Evolutionary conservation across 78 protist genomes (phyloP), one percentile per base, ranked within the genome.

Genomic region (Dictyostelium brefeldianum): DNA sequence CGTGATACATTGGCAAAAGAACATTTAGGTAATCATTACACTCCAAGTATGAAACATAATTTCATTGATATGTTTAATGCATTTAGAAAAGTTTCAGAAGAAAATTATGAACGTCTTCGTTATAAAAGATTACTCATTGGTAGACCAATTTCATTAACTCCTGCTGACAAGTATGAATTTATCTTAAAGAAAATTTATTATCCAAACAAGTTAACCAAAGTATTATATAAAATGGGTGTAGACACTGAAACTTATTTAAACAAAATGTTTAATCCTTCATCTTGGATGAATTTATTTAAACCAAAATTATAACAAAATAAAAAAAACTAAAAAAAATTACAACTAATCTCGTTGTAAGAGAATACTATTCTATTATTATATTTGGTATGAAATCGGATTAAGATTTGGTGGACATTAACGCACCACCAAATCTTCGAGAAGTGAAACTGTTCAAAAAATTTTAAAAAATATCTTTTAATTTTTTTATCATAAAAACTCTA

Each of bases 1-100:
- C 64, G 94, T 51, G 27, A 62, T 11, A 78, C 79, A 27, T 29
- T 94, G 25, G 87, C 92, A 73, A 71, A 89, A 48, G 96, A 94
- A 81, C 96, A 94, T 69, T 46, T 94, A 14, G 96, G 92, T 8
- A n/a, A 22, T 31, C 81, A 71, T 70, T 87, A 81, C 15, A 59
- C 36, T 1, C 22, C 11, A 14, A n/a, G 81, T 14, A 91, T 91
- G 69, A 51, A 41, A 17, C n/a, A 56, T 9, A 81, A 64, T 15
- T 91, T 91, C 31, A 11, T 70, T 15, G 84, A 83, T 18, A 83
- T 83, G 89, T 91, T 91, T 78, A 75, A 70, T 47, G 82, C 78
- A 1, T 91, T 91, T 20, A 91, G 74, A 73, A 57, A 36, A 43
- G 51, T 85, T 20, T 85, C 92, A 0, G 92, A 85, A 62, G 69